phyloP scores from a whole-genome alignment of 257 asterid genomes.

The Salvia rosmarinus region DNA sequence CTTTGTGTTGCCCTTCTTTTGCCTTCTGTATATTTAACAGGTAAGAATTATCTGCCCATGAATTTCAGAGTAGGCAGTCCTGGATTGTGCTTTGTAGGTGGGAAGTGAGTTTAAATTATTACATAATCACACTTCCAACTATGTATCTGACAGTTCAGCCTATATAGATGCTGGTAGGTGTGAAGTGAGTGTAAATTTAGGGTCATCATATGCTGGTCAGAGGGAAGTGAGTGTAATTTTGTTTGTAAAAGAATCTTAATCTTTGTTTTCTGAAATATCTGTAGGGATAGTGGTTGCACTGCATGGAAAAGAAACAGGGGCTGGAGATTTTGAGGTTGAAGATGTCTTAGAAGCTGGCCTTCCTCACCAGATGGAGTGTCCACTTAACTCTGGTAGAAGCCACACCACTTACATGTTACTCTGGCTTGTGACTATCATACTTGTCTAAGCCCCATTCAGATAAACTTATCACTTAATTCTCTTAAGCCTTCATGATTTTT shows the following conservation, averaged over 20 bases:
- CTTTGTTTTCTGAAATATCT: constrained; percentile 27
- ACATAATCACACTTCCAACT: constrained; percentile 7
- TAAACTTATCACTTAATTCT: neutral
- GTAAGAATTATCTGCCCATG: constrained; percentile 44
- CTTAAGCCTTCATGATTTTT: neutral
- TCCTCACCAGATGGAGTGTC: constrained; percentile 77
- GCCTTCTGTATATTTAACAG: constrained; percentile 86
- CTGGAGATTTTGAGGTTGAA: constrained; percentile 84
- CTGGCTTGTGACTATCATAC: constrained; percentile 1
- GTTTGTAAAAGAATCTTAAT: neutral
- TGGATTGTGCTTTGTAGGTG: neutral
- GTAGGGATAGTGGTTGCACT: constrained; percentile 81
- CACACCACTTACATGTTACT: constrained; percentile 16
- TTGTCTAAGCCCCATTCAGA: constrained; percentile 1
- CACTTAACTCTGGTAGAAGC: constrained; percentile 61
- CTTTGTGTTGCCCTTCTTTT: constrained; percentile 61
- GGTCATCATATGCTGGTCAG: neutral
- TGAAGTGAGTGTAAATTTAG: neutral
- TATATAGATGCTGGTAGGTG: constrained; percentile 6
- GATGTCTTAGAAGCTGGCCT: constrained; percentile 87
- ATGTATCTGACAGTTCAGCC: neutral
- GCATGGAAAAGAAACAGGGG: constrained; percentile 83
- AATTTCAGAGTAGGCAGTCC: neutral
- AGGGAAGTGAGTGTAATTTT: constrained; percentile 5
- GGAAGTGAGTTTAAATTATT: neutral